Percentiles rank a stretch among this genome's conserved stretches.
Evolutionary conservation across 768 basidiomycete species (phyloP).

Genomic region (Clitopilus hobsonii): DNA sequence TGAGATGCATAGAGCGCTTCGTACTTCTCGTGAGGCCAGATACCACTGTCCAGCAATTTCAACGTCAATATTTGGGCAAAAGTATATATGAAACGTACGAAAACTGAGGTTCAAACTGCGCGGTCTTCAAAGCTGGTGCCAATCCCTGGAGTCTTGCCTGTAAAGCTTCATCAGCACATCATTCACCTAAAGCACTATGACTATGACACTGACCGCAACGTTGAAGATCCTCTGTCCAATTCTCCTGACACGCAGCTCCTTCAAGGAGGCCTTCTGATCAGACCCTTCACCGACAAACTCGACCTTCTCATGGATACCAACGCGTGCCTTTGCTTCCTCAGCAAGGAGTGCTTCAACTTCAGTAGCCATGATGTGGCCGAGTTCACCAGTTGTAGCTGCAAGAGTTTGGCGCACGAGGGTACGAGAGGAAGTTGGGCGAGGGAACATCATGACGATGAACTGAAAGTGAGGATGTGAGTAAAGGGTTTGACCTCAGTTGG

Average conservation of each 20-base stretch:
- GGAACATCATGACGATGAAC: slow-evolving; percentile 44
- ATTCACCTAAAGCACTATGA: background rate
- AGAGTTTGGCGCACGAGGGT: slow-evolving; percentile 37
- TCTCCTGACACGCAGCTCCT: slow-evolving; percentile 32
- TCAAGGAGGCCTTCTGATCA: slow-evolving; percentile 22
- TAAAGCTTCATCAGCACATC: background rate
- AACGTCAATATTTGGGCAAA: background rate
- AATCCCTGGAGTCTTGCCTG: slow-evolving; percentile 34
- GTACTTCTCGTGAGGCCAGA: slow-evolving; percentile 38
- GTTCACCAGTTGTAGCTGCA: slow-evolving; percentile 28
- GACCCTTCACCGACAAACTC: slow-evolving; percentile 16
- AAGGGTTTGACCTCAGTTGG: background rate
- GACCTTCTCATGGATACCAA: slow-evolving; percentile 24
- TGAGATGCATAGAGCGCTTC: slow-evolving; percentile 24
- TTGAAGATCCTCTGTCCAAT: slow-evolving; percentile 28
- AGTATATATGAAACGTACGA: slow-evolving; percentile 24
- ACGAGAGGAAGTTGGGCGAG: slow-evolving; percentile 36
- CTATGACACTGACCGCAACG: slow-evolving; percentile 27
- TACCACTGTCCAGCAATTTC: slow-evolving; percentile 22
- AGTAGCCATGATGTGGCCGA: slow-evolving; percentile 31
- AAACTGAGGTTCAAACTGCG: slow-evolving; percentile 36
- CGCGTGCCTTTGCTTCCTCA: slow-evolving; percentile 31
- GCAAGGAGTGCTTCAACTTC: slow-evolving; percentile 41
- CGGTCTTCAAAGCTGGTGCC: slow-evolving; percentile 31
- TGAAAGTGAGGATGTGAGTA: slow-evolving; percentile 7